Evolutionary conservation across 345 rosid species (phyloP), one percentile per base, ranked within the genome.

Genomic region (Aethionema arabicum): DNA sequence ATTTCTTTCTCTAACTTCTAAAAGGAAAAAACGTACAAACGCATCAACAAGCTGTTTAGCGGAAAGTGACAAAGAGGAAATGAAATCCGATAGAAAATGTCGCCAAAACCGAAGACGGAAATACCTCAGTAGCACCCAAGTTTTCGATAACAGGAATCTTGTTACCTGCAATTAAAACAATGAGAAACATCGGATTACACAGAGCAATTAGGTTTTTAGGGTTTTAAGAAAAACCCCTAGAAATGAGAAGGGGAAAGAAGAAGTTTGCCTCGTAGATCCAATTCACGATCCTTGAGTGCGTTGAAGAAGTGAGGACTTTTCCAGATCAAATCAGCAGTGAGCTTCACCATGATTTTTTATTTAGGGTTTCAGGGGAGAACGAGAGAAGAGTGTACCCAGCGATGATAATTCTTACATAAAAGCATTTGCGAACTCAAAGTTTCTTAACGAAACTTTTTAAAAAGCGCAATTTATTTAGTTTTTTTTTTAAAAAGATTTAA

Each of bases 261-360:
- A 43, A 62, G 47, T 42, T 32, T 41, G 83, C 99, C 98, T 78
- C 99, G 90, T 66, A 95, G 97, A 77, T 95, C 98, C 52, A 95
- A 72, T 73, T 95, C 99, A 14, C 99, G 86, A 72, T 95, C 99
- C 79, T 88, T 90, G 10, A 95, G 66, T 65, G 99, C 96, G 66
- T 95, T 95, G 88, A 95, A 95, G 82, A 95, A 95, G 66, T 95
- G 99, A 69, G 98, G 95, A 73, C 98, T 80, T 44, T 90, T 95
- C 96, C 98, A 90, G 52, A 95, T 85, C 88, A 95, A 80, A 73
- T 95, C 99, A 44, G 98, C 99, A 6, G 96, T 83, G 51, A 95
- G 85, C 74, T 91, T 95, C 86, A 95, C 99, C 99, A 95, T 95
- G 41, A 4, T 44, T 74, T 69, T 11, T 42, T 21, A 21, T 2